A percentile compares a stretch with the other conserved stretches of the same genome.
These are phyloP conservation scores for Endoconidiophora laricicola DNA, from an alignment of 2,329 filamentous ascomycete genomes.

Conservation along the genomic window DNA sequence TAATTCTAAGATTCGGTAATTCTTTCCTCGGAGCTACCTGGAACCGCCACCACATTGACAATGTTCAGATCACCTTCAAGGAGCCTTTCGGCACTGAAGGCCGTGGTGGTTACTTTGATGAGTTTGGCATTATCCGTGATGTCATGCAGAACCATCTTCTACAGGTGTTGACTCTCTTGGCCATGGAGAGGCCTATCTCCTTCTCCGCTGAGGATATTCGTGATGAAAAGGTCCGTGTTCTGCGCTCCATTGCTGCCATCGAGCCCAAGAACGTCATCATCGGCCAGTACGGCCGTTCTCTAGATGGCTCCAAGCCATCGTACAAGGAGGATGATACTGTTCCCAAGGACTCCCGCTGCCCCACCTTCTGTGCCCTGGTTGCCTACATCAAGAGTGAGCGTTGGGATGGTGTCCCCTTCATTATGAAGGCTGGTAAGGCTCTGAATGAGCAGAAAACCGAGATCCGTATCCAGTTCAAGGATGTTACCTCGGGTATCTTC, in stretches of 20 bases:
- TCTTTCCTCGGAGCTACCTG: conserved; percentile 97
- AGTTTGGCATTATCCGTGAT: conserved; percentile 98
- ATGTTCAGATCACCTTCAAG: conserved; percentile 98
- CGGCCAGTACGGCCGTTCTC: conserved; percentile 89
- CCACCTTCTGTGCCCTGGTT: conserved; percentile 93
- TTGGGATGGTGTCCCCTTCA: conserved; percentile 98
- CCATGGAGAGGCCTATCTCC: conserved; percentile 96
- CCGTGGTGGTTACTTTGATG: conserved; percentile 95
- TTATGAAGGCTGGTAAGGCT: conserved; percentile 97
- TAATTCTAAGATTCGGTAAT: conserved; percentile 95
- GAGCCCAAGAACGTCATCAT: conserved; percentile 99
- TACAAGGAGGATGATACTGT: conserved; percentile 99
- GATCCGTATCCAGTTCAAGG: conserved; percentile 98
- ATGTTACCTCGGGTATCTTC: conserved; percentile 97
- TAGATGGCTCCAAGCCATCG: conserved; percentile 88
- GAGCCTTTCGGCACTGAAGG: conserved; percentile 98
- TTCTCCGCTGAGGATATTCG: conserved; percentile 97
- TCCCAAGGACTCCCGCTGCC: conserved; percentile 90
- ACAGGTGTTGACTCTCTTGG: conserved; percentile 85
- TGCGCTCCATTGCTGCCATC: conserved; percentile 82
- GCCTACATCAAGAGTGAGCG: conserved; percentile 99
- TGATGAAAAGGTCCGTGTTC: conserved; percentile 94
- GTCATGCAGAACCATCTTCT: conserved; percentile 99
- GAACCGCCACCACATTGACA: conserved; percentile 99
- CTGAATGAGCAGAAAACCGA: conserved; percentile 99